Evolutionary conservation across 768 basidiomycete genomes (phyloP), one percentile per base, ranked within the genome.

Genomic region (Lactifluus rugatus): DNA sequence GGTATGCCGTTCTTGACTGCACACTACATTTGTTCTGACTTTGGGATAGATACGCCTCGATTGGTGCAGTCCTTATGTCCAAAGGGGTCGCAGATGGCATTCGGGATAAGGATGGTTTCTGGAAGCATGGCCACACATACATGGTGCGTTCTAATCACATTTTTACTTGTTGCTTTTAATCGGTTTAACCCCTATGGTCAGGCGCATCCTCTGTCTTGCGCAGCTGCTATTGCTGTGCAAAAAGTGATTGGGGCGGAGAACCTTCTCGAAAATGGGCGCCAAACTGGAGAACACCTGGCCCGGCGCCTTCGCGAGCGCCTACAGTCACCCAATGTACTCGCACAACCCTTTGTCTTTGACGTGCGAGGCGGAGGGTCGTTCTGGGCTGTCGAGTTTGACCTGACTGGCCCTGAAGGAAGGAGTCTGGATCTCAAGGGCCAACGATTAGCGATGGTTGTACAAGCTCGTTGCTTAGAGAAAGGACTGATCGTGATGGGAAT

Each of bases 51-150:
- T 93, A 89, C 71, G 85, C 82, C 14, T 74, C 87, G 34, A 89
- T 95, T 57, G 89, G 89, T 23, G 93, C 90, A 0, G 76, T 91
- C 9, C 78, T 94, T 46, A 78, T 94, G 68, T 85, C 82, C 26
- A 78, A 83, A 62, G 78, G 77, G 61, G 79, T 94, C 32, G 83
- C 84, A 1, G 75, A 81, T 55, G 89, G 84, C 11, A 79, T 94
- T 58, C 76, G 78, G 14, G 79, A 76, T 58, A 74, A 80, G n/a
- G 80, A 84, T 11, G 88, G 87, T 28, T 70, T 85, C 58, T 83
- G 85, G 78, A 87, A 89, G 67, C 88, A 91, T 69, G 90, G 89
- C 0, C 89, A 92, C 70, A 90, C 89, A 3, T 92, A 90, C 67
- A 87, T 89, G 76, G 87, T 79, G 66, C 16, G 68, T 59, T 7